Evolutionary conservation across 306 rosid genomes (phyloP).

Genomic region (Oxytropis ochrocephala): DNA sequence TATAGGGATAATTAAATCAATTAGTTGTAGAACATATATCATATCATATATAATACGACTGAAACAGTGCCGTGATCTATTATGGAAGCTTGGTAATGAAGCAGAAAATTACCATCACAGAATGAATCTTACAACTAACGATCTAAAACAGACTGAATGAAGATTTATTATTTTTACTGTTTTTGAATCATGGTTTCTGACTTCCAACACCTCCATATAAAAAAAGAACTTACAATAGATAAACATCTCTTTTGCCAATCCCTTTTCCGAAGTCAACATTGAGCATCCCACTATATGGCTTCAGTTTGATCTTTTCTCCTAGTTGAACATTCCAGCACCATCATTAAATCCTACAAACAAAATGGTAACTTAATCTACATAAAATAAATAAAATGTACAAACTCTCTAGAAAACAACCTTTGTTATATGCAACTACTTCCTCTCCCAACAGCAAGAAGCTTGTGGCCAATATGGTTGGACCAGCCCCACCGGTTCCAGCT

Average conservation of each 20-base stretch:
- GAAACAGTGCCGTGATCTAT: constrained; percentile 2
- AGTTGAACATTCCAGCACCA: constrained; percentile 45
- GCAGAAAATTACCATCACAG: constrained; percentile 8
- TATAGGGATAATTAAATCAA: constrained; percentile 17
- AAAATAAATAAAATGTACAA: constrained; percentile 8
- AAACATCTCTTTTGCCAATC: constrained; percentile 88
- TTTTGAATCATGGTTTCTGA: constrained; percentile 6
- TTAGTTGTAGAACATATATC: not conserved
- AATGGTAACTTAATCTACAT: constrained; percentile 29
- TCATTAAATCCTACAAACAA: constrained; percentile 32
- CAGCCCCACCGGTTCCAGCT: constrained; percentile 96
- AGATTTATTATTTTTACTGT: not conserved
- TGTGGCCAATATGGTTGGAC: constrained; percentile 89
- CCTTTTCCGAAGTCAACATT: constrained; percentile 90
- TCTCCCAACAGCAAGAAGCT: constrained; percentile 92
- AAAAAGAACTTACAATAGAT: constrained; percentile 69
- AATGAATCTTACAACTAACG: not conserved
- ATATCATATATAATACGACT: not conserved
- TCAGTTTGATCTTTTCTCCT: constrained; percentile 80
- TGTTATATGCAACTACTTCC: constrained; percentile 84
- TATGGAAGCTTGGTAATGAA: not conserved
- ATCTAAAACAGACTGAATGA: not conserved
- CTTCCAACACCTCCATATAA: constrained; percentile 6
- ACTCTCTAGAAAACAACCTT: constrained; percentile 44
- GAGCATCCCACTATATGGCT: constrained; percentile 96